Conservation (phyloP, 1,284 basidiomycete species). For the Ganoderma boninense region DNA sequence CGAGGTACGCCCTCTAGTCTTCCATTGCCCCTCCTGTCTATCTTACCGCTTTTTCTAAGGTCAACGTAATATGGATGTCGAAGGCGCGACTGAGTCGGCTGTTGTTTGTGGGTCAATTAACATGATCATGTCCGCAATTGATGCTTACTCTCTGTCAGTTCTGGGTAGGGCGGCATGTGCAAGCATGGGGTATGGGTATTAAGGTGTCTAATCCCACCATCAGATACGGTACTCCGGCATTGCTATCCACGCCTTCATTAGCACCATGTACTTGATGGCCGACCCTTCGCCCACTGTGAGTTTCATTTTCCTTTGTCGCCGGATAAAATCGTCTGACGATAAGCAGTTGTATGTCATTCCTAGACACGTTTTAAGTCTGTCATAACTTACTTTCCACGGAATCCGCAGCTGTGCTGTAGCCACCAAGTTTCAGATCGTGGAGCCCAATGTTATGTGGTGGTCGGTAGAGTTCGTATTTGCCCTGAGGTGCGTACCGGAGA, state of each 20-base stretch:
- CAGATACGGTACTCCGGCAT: slow-evolving; percentile 17
- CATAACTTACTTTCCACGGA: neutral
- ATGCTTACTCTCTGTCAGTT: neutral
- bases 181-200: neutral
- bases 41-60: neutral
- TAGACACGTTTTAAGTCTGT: neutral
- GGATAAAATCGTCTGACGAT: neutral
- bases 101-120: slow-evolving; percentile 8
- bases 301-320: neutral
- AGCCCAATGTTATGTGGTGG: slow-evolving; percentile 14
- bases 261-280: neutral
- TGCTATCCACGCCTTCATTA: slow-evolving; percentile 6
- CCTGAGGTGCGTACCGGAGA: neutral
- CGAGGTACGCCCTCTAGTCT: neutral
- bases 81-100: slow-evolving; percentile 8
- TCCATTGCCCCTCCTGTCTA: neutral
- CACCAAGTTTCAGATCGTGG: slow-evolving; percentile 7
- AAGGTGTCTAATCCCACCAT: neutral
- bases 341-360: neutral
- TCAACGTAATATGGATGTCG: slow-evolving; percentile 14
- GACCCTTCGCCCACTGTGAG: slow-evolving; percentile 7
- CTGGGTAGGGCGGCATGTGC: slow-evolving; percentile 1
- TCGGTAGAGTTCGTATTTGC: slow-evolving; percentile 17
- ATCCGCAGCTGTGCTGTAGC: slow-evolving; percentile 9
- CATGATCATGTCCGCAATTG: neutral